Conservation (phyloP, 148 eudicot species). For the Camellia granthamiana region DNA sequence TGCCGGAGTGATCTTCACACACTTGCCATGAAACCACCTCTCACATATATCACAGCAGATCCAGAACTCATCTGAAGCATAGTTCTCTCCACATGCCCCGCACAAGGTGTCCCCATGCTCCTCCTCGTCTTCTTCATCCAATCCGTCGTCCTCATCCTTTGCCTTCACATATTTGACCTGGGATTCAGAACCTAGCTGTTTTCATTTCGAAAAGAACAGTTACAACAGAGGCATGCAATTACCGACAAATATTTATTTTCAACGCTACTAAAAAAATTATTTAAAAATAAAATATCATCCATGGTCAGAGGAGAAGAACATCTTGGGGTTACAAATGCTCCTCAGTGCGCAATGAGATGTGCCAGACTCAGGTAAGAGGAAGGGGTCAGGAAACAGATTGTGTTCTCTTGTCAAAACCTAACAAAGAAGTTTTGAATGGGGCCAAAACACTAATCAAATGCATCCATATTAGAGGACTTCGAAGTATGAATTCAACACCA, state of each 20-base stretch:
- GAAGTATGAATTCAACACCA: not conserved
- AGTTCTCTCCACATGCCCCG: conserved; percentile 58
- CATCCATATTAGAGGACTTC: not conserved
- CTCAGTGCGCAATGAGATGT: not conserved
- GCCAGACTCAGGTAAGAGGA: not conserved
- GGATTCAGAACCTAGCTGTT: conserved; percentile 23
- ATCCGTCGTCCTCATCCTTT: conserved; percentile 33
- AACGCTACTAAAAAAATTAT: not conserved
- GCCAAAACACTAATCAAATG: too few relatives aligned
- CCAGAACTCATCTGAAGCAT: conserved; percentile 62
- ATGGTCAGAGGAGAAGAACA: not conserved
- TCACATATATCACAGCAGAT: conserved; percentile 61
- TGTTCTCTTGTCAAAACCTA: not conserved
- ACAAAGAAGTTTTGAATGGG: not conserved
- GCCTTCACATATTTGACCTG: conserved; percentile 22
- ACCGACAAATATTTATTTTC: not conserved
- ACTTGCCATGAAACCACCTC: conserved; percentile 73
- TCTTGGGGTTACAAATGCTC: not conserved
- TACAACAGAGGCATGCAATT: not conserved
- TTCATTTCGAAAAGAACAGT: not conserved
- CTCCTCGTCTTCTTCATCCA: conserved; percentile 49
- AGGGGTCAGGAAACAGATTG: not conserved
- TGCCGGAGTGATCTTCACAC: conserved; percentile 66
- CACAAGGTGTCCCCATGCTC: conserved; percentile 62
- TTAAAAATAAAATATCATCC: not conserved